phyloP scores from a whole-genome alignment of 2,329 filamentous ascomycete genomes.

The Pseudocercospora cruenta region DNA sequence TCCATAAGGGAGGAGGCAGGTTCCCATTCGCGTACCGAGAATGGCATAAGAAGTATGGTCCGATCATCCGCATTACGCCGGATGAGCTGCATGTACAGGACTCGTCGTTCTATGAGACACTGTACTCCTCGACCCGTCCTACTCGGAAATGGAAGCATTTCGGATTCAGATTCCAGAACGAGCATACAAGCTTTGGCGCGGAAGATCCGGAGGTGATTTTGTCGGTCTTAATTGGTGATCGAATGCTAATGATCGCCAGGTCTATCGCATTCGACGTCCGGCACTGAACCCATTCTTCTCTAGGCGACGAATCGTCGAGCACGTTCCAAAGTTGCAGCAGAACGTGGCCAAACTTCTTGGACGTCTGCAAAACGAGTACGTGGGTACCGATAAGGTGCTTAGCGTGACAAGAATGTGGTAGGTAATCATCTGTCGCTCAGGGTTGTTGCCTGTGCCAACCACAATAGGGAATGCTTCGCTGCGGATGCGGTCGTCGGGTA shows the following conservation, averaged over 20 bases:
- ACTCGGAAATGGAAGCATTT: conserved; percentile 2
- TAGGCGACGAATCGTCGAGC: conserved; percentile 16
- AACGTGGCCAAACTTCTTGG: not conserved
- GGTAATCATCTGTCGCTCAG: not conserved
- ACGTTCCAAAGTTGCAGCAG: conserved; percentile 8
- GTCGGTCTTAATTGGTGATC: too few species aligned
- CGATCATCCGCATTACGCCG: conserved; percentile 16
- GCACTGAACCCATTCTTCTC: conserved; percentile 52
- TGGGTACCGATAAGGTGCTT: conserved; percentile 1
- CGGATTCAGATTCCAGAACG: conserved; percentile 6
- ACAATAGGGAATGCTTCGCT: conserved; percentile 10
- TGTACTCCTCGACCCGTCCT: conserved; percentile 8
- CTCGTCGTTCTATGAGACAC: conserved; percentile 13
- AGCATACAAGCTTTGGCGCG: conserved; percentile 26
- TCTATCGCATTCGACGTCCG: conserved; percentile 47
- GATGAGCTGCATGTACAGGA: conserved; percentile 13
- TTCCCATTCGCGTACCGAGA: not conserved
- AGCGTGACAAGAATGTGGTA: conserved; percentile 15
- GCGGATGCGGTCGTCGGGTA: conserved; percentile 13
- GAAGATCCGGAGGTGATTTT: conserved; percentile 39
- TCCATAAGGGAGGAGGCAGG: conserved; percentile 9
- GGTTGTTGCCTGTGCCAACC: not conserved
- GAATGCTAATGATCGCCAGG: conserved; percentile 30
- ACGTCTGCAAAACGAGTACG: conserved; percentile 9
- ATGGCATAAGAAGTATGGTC: conserved; percentile 12